A percentile compares a stretch with the other conserved stretches of the same genome.
Conservation (phyloP, 768 basidiomycete species). For the Naganishia kalamii region DNA sequence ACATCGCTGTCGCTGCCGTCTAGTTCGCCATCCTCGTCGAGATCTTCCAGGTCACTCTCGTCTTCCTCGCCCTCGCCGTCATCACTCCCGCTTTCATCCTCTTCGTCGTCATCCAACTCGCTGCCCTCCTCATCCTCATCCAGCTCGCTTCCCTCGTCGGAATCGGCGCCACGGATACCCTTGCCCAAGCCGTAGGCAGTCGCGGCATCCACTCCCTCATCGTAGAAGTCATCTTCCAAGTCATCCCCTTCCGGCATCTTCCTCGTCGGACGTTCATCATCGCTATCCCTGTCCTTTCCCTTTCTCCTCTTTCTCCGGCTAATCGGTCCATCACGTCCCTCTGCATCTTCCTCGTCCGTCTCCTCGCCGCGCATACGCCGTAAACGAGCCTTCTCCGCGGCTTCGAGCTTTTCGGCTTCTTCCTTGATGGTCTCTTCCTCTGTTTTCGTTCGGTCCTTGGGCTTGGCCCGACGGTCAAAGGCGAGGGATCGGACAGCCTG, state of each 20-base stretch:
- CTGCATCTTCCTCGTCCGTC: conserved; percentile 56
- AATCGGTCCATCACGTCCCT: conserved; percentile 47
- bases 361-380: conserved; percentile 80
- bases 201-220: conserved; percentile 24
- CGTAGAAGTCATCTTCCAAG: conserved; percentile 70
- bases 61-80: conserved; percentile 46
- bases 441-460: conserved; percentile 91
- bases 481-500: conserved; percentile 84
- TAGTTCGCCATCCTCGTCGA: conserved; percentile 47
- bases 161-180: conserved; percentile 38
- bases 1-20: conserved; percentile 24
- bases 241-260: conserved; percentile 65
- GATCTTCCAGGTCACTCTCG: conserved; percentile 27
- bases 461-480: conserved; percentile 85
- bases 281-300: conserved; percentile 47
- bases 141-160: conserved; percentile 27
- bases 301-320: conserved; percentile 40
- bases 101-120: conserved; percentile 47
- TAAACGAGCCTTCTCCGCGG: conserved; percentile 69
- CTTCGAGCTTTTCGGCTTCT: conserved; percentile 76
- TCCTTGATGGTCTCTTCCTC: conserved; percentile 88
- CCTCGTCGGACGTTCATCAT: conserved; percentile 43
- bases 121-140: conserved; percentile 47
- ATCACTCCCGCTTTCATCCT: conserved; percentile 33
- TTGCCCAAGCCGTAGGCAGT: conserved; percentile 32